Conservation (phyloP, 2,329 filamentous ascomycete genomes). For the Colletotrichum caudatum region DNA sequence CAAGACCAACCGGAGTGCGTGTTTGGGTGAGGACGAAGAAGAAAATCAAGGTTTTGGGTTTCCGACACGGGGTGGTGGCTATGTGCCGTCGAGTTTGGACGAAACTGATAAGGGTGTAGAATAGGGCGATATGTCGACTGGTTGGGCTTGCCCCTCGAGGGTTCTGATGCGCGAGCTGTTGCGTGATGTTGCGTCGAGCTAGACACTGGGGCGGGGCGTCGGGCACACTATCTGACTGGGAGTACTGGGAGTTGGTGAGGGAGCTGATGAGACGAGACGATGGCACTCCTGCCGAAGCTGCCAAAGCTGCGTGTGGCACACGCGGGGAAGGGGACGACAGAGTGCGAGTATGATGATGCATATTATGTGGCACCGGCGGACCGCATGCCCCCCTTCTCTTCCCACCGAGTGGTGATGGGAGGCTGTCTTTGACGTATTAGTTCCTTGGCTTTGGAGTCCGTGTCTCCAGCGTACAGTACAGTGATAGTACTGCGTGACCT, state of each 20-base stretch:
- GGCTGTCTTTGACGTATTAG: neutral
- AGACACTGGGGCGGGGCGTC: neutral
- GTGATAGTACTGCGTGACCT: neutral
- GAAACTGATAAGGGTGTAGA: conserved; percentile 23
- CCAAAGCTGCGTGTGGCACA: neutral
- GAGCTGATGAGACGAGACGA: conserved; percentile 14
- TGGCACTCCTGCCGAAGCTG: neutral
- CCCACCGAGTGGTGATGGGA: neutral
- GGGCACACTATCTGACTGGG: neutral
- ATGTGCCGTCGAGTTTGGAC: conserved; percentile 35
- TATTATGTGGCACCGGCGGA: neutral
- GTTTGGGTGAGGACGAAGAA: neutral
- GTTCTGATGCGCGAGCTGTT: conserved; percentile 34
- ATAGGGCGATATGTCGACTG: neutral
- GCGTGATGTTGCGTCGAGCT: neutral
- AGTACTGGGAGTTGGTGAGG: neutral
- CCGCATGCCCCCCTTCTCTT: neutral
- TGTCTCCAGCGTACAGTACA: neutral
- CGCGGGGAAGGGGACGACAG: neutral
- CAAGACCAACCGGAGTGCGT: neutral
- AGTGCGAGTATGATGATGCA: neutral
- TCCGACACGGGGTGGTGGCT: conserved; percentile 20
- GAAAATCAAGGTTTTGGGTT: conserved; percentile 29
- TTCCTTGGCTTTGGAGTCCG: neutral
- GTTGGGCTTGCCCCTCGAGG: neutral